Conservation (phyloP, 1,284 basidiomycete species). For the Ganoderma meredithae region DNA sequence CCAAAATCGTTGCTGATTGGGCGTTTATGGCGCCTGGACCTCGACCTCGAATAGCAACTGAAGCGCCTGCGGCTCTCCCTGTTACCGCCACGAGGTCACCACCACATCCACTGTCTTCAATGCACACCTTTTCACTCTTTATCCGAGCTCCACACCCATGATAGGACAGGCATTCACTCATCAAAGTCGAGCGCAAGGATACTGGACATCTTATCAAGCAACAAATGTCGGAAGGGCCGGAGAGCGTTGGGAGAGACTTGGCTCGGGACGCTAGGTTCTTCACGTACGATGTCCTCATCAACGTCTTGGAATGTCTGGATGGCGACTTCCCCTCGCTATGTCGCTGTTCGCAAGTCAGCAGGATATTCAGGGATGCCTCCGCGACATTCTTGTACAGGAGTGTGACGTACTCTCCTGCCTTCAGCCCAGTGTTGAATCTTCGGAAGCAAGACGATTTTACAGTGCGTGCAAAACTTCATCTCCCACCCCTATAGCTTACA, state of each 20-base stretch:
- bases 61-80: neutral
- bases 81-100: neutral
- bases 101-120: neutral
- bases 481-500: neutral
- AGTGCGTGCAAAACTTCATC: slow-evolving; percentile 37
- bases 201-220: neutral
- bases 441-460: slow-evolving; percentile 43
- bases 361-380: slow-evolving; percentile 49
- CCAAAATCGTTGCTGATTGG: too few species aligned
- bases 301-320: slow-evolving; percentile 43
- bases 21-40: neutral
- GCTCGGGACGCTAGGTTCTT: neutral
- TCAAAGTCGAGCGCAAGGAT: neutral
- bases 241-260: neutral
- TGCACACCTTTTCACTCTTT: neutral
- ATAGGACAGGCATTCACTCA: too few species aligned
- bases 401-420: slow-evolving; percentile 50
- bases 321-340: slow-evolving; percentile 46
- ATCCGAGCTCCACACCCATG: too few species aligned
- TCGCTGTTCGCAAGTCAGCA: slow-evolving; percentile 52
- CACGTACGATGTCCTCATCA: slow-evolving; percentile 49
- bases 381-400: slow-evolving; percentile 52
- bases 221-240: neutral
- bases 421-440: slow-evolving; percentile 44
- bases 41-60: neutral